phyloP scores from a whole-genome alignment of 768 basidiomycete species.

The Suillus subluteus region DNA sequence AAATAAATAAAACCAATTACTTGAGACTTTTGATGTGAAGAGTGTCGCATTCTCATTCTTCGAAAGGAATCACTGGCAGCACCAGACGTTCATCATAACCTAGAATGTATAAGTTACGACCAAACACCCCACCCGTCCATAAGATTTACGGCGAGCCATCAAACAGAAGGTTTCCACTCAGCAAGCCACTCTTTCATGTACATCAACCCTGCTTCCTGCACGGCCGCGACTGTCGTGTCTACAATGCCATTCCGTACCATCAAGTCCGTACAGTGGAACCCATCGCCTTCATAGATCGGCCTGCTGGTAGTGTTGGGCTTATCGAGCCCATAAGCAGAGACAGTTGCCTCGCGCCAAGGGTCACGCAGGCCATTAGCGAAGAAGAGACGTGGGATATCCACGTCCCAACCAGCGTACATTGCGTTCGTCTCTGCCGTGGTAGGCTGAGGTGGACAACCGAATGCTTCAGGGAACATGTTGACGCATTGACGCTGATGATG shows the following conservation, averaged over 20 bases:
- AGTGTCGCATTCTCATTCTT: too few species aligned
- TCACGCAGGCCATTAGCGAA: slow-evolving; percentile 77
- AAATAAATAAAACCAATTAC: too few species aligned
- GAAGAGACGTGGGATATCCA: slow-evolving; percentile 59
- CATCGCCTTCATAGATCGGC: slow-evolving; percentile 60
- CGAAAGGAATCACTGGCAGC: too few species aligned
- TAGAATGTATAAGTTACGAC: not conserved
- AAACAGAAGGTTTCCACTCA: slow-evolving; percentile 33
- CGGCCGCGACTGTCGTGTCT: slow-evolving; percentile 54
- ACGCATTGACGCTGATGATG: slow-evolving; percentile 64
- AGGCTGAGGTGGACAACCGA: slow-evolving; percentile 49
- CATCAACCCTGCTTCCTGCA: slow-evolving; percentile 55
- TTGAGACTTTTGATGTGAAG: too few species aligned
- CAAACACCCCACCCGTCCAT: not conserved
- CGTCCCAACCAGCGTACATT: slow-evolving; percentile 65
- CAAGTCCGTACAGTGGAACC: slow-evolving; percentile 73
- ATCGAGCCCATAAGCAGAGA: slow-evolving; percentile 56
- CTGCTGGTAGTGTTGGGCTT: slow-evolving; percentile 53
- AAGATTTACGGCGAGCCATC: not conserved
- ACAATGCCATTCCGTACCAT: slow-evolving; percentile 39
- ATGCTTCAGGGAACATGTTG: slow-evolving; percentile 65
- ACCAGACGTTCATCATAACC: not conserved
- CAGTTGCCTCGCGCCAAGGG: slow-evolving; percentile 72
- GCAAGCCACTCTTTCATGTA: slow-evolving; percentile 63
- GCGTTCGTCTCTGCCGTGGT: slow-evolving; percentile 47